These are phyloP conservation scores for Xerocomus alliaceus DNA, from an alignment of 1,284 basidiomycete genomes.

Conservation along the genomic window DNA sequence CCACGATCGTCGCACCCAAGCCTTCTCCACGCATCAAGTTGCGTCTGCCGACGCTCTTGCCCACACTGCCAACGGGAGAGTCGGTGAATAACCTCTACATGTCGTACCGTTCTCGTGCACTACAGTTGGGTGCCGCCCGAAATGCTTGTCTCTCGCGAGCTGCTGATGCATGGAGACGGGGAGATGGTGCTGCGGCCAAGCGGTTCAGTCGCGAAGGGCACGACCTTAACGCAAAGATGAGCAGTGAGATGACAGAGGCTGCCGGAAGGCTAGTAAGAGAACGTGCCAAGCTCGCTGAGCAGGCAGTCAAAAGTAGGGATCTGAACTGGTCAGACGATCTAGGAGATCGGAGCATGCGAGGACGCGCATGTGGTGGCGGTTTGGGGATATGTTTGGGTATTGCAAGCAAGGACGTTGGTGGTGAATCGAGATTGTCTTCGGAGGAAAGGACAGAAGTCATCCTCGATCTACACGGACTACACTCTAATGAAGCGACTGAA, in stretches of 20 bases:
- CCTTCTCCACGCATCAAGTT: conserved; percentile 85
- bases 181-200: conserved; percentile 94
- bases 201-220: conserved; percentile 93
- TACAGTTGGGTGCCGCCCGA: conserved; percentile 90
- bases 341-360: conserved; percentile 76
- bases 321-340: conserved; percentile 83
- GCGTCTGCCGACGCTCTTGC: conserved; percentile 82
- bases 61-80: conserved; percentile 86
- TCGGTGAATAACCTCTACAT: conserved; percentile 84
- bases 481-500: conserved; percentile 90
- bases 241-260: conserved; percentile 80
- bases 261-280: conserved; percentile 84
- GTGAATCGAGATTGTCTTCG: conserved; percentile 64
- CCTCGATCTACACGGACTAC: conserved; percentile 87
- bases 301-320: conserved; percentile 75
- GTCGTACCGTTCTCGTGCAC: conserved; percentile 82
- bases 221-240: conserved; percentile 90
- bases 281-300: conserved; percentile 76
- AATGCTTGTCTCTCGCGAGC: conserved; percentile 96
- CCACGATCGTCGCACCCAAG: conserved; percentile 79
- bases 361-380: conserved; percentile 80
- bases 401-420: conserved; percentile 60
- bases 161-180: conserved; percentile 92
- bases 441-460: conserved; percentile 85
- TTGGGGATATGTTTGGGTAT: conserved; percentile 88